These are phyloP conservation scores for Dittrichia graveolens DNA, from an alignment of 129 eudicot genomes.

Conservation along the genomic window DNA sequence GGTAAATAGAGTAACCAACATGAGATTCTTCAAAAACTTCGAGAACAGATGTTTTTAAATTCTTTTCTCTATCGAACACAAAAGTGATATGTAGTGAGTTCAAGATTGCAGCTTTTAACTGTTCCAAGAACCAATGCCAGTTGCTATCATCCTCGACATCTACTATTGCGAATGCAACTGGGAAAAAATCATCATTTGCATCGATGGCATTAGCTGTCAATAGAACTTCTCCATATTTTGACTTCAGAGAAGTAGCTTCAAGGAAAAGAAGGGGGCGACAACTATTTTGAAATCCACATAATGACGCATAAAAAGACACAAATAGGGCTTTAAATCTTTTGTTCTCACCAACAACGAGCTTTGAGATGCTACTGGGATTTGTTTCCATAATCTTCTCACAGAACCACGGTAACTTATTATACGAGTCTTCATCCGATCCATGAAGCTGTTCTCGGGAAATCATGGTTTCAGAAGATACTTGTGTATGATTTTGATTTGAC, in stretches of 20 bases:
- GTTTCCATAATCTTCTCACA: slow-evolving; percentile 58
- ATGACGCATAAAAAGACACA: slow-evolving; percentile 54
- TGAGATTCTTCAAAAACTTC: slow-evolving; percentile 62
- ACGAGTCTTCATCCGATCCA: slow-evolving; percentile 64
- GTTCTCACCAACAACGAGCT: slow-evolving; percentile 50
- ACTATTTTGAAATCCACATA: slow-evolving; percentile 55
- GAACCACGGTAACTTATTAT: slow-evolving; percentile 64
- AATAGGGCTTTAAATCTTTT: slow-evolving; percentile 58
- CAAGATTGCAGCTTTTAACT: slow-evolving; percentile 49
- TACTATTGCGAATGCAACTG: slow-evolving; percentile 69
- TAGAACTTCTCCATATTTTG: slow-evolving; percentile 67
- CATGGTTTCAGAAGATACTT: slow-evolving; percentile 46
- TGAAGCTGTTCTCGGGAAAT: slow-evolving; percentile 56
- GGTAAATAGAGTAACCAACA: slow-evolving; percentile 72
- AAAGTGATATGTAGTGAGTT: slow-evolving; percentile 59
- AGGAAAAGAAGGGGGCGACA: slow-evolving; percentile 87
- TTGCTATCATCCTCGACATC: slow-evolving; percentile 57
- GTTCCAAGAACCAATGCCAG: slow-evolving; percentile 80
- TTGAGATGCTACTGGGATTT: slow-evolving; percentile 67
- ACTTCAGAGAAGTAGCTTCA: slow-evolving; percentile 60
- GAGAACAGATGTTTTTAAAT: slow-evolving; percentile 44
- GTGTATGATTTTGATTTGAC: slow-evolving; percentile 36
- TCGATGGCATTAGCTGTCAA: slow-evolving; percentile 77
- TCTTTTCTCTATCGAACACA: slow-evolving; percentile 73
- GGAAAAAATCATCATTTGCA: slow-evolving; percentile 79